Percentiles rank a stretch among this genome's conserved stretches.
Conservation (phyloP, 768 basidiomycete genomes). For the Coprinopsis cinerea region DNA sequence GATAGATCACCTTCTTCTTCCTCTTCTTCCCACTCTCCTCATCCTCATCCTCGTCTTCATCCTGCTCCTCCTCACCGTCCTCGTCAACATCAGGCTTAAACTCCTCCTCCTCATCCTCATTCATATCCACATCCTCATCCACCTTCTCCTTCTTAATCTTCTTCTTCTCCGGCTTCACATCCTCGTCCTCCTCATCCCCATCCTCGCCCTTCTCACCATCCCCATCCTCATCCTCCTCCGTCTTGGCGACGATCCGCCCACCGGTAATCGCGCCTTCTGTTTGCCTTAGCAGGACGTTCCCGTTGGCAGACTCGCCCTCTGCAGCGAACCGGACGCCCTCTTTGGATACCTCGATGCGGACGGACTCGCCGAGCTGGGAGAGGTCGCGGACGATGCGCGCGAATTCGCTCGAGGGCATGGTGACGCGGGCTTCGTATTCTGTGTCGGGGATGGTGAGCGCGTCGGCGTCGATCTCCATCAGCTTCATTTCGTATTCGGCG, state of each 20-base stretch:
- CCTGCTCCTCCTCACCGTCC: slow-evolving; percentile 45
- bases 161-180: slow-evolving; percentile 32
- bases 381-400: slow-evolving; percentile 90
- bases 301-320: slow-evolving; percentile 94
- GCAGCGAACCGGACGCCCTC: slow-evolving; percentile 91
- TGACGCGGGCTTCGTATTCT: slow-evolving; percentile 90
- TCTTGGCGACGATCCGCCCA: slow-evolving; percentile 35
- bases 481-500: slow-evolving; percentile 97
- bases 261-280: slow-evolving; percentile 44
- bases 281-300: slow-evolving; percentile 77
- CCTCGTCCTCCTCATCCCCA: slow-evolving; percentile 28
- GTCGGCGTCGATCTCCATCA: slow-evolving; percentile 99
- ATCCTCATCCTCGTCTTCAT: slow-evolving; percentile 45
- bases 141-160: slow-evolving; percentile 43
- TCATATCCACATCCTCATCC: slow-evolving; percentile 40
- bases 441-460: slow-evolving; percentile 95
- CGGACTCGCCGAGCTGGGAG: slow-evolving; percentile 83
- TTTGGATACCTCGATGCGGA: slow-evolving; percentile 92
- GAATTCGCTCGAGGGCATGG: slow-evolving; percentile 84
- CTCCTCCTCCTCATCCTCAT: slow-evolving; percentile 47
- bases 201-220: slow-evolving; percentile 38
- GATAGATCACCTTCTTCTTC: slow-evolving; percentile 53
- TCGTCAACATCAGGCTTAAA: slow-evolving; percentile 22
- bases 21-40: slow-evolving; percentile 59
- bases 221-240: slow-evolving; percentile 20